Conservation (phyloP, 495 filamentous ascomycete species). For the Eremomyces bilateralis region DNA sequence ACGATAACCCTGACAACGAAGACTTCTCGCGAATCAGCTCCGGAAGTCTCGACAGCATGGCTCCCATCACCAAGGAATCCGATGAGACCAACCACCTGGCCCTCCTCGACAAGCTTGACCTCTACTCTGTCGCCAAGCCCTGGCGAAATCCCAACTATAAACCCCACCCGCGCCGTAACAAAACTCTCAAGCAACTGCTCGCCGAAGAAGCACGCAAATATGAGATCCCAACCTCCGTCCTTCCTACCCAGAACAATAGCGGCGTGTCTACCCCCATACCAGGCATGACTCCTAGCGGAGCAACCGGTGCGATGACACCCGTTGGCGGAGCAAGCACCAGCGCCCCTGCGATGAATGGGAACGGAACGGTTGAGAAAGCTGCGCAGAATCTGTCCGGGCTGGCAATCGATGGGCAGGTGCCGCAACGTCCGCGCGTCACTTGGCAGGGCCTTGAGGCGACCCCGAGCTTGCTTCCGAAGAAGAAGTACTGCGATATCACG, state of each 20-base stretch:
- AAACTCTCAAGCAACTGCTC: conserved; percentile 91
- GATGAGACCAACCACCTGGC: conserved; percentile 20
- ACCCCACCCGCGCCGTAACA: conserved; percentile 84
- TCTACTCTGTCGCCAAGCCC: conserved; percentile 54
- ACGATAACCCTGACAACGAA: not conserved
- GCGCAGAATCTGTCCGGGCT: conserved; percentile 64
- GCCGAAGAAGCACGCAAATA: conserved; percentile 74
- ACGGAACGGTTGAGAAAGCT: conserved; percentile 58
- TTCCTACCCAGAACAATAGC: conserved; percentile 60
- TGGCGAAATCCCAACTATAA: conserved; percentile 83
- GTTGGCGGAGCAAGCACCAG: conserved; percentile 36
- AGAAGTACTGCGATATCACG: conserved; percentile 85
- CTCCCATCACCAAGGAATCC: conserved; percentile 20
- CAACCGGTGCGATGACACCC: not conserved
- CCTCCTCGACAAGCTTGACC: conserved; percentile 71
- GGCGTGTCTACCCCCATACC: conserved; percentile 51
- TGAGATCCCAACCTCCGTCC: conserved; percentile 32
- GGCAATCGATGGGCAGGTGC: conserved; percentile 11
- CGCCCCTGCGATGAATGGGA: conserved; percentile 21
- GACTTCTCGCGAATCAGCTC: not conserved
- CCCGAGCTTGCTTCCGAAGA: conserved; percentile 52
- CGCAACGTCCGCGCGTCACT: conserved; percentile 40
- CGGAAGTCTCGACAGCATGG: conserved; percentile 17
- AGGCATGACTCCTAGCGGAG: conserved; percentile 14
- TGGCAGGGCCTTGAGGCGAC: conserved; percentile 92